Percentiles rank a stretch among this genome's conserved stretches.
Evolutionary conservation across 2,329 filamentous ascomycete species (phyloP).

Genomic region (Alternaria sp.): DNA sequence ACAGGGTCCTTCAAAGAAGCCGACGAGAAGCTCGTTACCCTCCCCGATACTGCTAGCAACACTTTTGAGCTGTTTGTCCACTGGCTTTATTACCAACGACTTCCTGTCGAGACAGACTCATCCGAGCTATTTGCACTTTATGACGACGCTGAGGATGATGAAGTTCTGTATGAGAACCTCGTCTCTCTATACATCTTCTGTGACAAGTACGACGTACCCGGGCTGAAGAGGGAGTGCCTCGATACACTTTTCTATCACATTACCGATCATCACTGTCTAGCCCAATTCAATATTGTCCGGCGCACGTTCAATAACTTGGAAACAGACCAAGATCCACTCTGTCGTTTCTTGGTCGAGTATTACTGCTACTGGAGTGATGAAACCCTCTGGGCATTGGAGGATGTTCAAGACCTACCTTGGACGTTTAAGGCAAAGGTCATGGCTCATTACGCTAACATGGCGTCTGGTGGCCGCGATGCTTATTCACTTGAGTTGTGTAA

Average conservation of each 20-base stretch:
- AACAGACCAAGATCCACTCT: neutral
- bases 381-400: neutral
- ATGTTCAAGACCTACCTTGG: neutral
- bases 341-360: neutral
- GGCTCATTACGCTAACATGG: fast-evolving
- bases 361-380: neutral
- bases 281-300: neutral
- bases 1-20: neutral
- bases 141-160: neutral
- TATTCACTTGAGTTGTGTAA: neutral
- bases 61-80: neutral
- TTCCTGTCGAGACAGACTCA: neutral
- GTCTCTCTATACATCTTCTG: neutral
- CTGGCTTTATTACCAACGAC: neutral
- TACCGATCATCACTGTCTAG: neutral
- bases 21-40: neutral
- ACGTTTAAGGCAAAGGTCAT: neutral
- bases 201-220: neutral
- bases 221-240: neutral
- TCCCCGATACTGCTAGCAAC: neutral
- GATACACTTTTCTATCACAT: neutral
- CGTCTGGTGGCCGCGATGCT: neutral
- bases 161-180: neutral
- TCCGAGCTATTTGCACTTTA: neutral
- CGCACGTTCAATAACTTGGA: neutral